Percentiles rank a stretch among this genome's conserved stretches.
phyloP scores from a whole-genome alignment of 2,329 filamentous ascomycete species.

The Fusarium sp. region DNA sequence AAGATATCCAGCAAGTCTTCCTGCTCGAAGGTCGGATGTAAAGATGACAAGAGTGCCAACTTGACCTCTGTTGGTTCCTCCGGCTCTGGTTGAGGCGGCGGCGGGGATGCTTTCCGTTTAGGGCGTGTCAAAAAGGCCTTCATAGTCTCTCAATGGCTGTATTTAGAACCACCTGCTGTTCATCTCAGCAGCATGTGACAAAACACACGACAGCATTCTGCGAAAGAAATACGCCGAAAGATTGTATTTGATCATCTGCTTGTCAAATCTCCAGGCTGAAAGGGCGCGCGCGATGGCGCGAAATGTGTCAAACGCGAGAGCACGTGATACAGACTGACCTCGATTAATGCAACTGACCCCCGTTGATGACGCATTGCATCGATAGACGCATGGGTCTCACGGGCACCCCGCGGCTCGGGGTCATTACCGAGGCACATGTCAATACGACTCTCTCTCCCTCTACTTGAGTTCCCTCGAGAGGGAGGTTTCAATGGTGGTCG shows the following conservation, averaged over 20 bases:
- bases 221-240: conserved; percentile 1
- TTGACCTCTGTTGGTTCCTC: conserved; percentile 91
- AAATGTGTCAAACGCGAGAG: conserved; percentile 31
- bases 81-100: conserved; percentile 49
- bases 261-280: conserved; percentile 9
- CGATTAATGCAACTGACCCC: conserved; percentile 31
- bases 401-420: conserved; percentile 38
- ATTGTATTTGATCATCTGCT: not conserved
- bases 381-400: conserved; percentile 32
- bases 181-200: not conserved
- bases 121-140: conserved; percentile 63
- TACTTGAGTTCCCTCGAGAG: not conserved
- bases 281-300: conserved; percentile 26
- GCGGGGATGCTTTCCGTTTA: conserved; percentile 57
- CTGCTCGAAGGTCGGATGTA: conserved; percentile 70
- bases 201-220: not conserved
- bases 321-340: conserved; percentile 38
- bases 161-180: not conserved
- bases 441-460: conserved; percentile 22
- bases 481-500: conserved; percentile 5
- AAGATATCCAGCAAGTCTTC: conserved; percentile 79
- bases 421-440: conserved; percentile 50
- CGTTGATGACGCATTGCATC: conserved; percentile 20
- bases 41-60: conserved; percentile 79
- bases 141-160: conserved; percentile 52